These are phyloP conservation scores for Perkinsus olseni DNA, from an alignment of 169 alveolate species.

Conservation along the genomic window DNA sequence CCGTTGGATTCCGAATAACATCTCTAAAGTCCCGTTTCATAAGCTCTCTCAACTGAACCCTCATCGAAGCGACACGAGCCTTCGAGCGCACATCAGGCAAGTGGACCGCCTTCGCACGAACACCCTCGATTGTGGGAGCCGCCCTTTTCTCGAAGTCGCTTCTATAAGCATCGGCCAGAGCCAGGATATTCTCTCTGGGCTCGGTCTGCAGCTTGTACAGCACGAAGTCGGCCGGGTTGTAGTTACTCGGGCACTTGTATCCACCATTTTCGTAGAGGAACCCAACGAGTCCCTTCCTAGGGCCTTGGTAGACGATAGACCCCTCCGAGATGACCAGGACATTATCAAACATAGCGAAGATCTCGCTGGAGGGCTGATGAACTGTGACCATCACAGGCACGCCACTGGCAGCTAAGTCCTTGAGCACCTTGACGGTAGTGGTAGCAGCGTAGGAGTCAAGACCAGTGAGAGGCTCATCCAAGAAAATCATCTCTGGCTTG, in stretches of 20 bases:
- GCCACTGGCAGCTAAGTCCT: conserved; percentile 57
- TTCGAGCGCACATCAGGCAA: background rate
- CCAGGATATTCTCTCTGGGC: too few relatives aligned
- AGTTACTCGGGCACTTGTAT: conserved; percentile 37
- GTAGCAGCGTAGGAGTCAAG: conserved; percentile 71
- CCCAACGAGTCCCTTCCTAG: background rate
- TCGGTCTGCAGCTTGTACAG: too few relatives aligned
- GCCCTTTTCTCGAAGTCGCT: background rate
- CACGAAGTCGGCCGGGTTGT: conserved; percentile 40
- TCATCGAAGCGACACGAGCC: background rate
- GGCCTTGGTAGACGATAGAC: conserved; percentile 49
- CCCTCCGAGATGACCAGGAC: conserved; percentile 51
- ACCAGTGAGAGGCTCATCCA: conserved; percentile 86
- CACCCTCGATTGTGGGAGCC: background rate
- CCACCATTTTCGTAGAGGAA: background rate
- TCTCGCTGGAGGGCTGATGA: conserved; percentile 64
- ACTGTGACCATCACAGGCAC: conserved; percentile 57
- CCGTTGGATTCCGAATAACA: background rate
- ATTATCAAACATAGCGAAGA: conserved; percentile 52
- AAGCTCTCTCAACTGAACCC: background rate
- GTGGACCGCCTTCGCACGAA: background rate
- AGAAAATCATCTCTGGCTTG: conserved; percentile 60
- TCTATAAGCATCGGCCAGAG: too few relatives aligned
- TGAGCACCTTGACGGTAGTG: conserved; percentile 48
- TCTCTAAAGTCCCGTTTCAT: background rate